Percentiles rank a stretch among this genome's conserved stretches.
Conservation (phyloP, 1,139 yeast species). For the Ogataea hybrid region DNA sequence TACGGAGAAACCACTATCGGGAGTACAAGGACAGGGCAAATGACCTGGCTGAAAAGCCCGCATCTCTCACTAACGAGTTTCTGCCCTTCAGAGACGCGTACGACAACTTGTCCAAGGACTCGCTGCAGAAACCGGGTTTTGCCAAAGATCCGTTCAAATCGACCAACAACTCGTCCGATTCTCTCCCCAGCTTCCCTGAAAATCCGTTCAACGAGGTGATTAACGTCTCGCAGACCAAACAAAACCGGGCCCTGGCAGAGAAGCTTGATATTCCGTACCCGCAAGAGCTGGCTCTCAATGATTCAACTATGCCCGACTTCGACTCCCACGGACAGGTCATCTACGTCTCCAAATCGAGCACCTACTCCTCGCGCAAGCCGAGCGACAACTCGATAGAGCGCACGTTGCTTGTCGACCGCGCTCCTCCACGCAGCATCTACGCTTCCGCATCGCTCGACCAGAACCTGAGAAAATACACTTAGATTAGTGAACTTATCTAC, state of each 20-base stretch:
- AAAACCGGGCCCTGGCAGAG: constrained; percentile 1
- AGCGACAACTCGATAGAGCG: constrained; percentile 1
- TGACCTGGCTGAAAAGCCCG: background rate
- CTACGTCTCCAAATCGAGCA: constrained; percentile 1
- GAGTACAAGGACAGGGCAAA: background rate
- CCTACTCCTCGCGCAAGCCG: constrained; percentile 6
- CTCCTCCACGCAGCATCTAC: constrained; percentile 11
- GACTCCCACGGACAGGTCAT: background rate
- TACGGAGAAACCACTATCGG: constrained; percentile 1
- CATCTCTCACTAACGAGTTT: background rate
- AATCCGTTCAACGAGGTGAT: constrained; percentile 9
- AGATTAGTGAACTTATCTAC: constrained; percentile 31
- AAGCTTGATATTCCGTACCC: constrained; percentile 6
- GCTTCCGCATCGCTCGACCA: constrained; percentile 11
- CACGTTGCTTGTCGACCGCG: background rate
- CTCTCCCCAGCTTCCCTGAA: constrained; percentile 5
- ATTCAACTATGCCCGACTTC: background rate
- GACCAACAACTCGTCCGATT: constrained; percentile 2
- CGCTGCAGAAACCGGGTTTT: background rate
- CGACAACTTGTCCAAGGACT: background rate
- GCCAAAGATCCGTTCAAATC: background rate
- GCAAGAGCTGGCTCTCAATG: constrained; percentile 6
- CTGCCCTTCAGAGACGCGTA: constrained; percentile 4
- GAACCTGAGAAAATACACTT: constrained; percentile 4
- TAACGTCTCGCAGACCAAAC: constrained; percentile 1